Evolutionary conservation across 768 basidiomycete genomes (phyloP).

Genomic region (Leccinum subgranulosum): DNA sequence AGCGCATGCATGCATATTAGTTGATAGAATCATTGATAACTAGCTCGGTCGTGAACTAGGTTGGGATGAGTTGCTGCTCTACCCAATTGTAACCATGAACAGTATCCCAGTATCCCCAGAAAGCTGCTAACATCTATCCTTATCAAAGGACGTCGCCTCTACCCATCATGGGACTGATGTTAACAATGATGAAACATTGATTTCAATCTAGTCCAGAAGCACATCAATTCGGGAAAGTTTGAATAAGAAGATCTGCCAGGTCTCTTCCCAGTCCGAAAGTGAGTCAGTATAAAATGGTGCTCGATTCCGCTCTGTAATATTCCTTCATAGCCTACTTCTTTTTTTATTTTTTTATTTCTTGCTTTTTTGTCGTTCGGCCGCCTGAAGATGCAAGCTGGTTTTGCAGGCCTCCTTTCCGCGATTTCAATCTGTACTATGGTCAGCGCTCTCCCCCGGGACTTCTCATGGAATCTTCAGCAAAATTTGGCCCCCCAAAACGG

Average conservation of each 20-base stretch:
- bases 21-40: background rate
- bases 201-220: conserved; percentile 11
- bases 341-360: background rate
- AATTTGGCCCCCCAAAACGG: background rate
- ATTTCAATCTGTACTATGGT: conserved; percentile 32
- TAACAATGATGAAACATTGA: conserved; percentile 12
- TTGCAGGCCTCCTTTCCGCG: conserved; percentile 23
- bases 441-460: conserved; percentile 15
- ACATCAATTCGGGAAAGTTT: conserved; percentile 30
- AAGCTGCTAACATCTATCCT: background rate
- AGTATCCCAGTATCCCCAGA: background rate
- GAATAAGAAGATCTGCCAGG: conserved; percentile 33
- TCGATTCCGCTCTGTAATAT: background rate
- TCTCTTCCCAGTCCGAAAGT: background rate
- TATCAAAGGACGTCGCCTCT: background rate
- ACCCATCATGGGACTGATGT: background rate
- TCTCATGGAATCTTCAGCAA: conserved; percentile 12
- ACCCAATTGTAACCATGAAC: background rate
- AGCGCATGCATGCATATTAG: background rate
- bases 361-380: background rate
- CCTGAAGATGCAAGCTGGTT: conserved; percentile 22
- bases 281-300: conserved; percentile 5
- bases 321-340: background rate
- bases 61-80: background rate
- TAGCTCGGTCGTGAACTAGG: background rate